Conservation (phyloP, 1,139 yeast species). For the Hemisphaericaspora lyxosophila region DNA sequence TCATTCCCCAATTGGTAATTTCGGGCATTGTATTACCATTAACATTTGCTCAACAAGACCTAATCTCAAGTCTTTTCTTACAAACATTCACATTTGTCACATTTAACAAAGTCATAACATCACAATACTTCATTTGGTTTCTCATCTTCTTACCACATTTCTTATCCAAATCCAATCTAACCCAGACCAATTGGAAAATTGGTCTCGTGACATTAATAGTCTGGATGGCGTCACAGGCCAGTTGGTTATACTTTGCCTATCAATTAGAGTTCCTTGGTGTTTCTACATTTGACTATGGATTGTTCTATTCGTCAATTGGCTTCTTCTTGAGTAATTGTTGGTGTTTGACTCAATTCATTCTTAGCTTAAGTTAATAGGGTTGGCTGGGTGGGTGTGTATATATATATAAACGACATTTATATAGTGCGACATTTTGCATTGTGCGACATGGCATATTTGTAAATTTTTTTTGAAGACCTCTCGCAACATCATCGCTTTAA, state of each 20-base stretch:
- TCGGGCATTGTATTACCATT: conserved; percentile 64
- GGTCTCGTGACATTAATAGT: conserved; percentile 42
- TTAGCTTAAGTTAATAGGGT: no score
- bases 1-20: conserved; percentile 74
- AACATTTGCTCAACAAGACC: conserved; percentile 49
- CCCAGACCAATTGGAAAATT: conserved; percentile 23
- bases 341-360: conserved; percentile 59
- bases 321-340: conserved; percentile 72
- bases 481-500: no score
- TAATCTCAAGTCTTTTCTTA: conserved; percentile 69
- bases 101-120: conserved; percentile 91
- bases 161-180: conserved; percentile 45
- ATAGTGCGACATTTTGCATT: background rate
- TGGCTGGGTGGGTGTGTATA: no score
- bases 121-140: conserved; percentile 93
- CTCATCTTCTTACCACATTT: conserved; percentile 78
- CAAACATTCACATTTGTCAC: conserved; percentile 91
- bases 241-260: conserved; percentile 81
- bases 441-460: conserved; percentile 1
- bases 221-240: conserved; percentile 74
- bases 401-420: no score
- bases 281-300: conserved; percentile 60
- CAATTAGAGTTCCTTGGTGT: conserved; percentile 77
- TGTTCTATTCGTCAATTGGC: conserved; percentile 57
- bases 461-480: no score